A percentile compares a stretch with the other conserved stretches of the same genome.
Conservation (phyloP, 1,284 basidiomycete species). For the Apiotrichum sp. region DNA sequence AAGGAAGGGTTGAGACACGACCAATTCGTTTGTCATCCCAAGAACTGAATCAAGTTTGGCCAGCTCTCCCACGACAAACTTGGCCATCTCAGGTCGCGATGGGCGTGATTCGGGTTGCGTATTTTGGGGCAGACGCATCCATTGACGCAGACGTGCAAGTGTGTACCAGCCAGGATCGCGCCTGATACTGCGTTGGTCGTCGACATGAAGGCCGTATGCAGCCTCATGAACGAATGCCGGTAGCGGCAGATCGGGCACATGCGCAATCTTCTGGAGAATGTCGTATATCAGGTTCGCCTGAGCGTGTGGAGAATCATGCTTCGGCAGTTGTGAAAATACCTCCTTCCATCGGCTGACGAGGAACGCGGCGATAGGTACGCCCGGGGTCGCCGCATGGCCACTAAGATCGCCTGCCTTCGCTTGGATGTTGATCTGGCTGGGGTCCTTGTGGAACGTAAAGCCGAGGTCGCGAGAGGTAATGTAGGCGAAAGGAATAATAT, state of each 20-base stretch:
- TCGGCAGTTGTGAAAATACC: slow-evolving; percentile 3
- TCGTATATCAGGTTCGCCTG: slow-evolving; percentile 20
- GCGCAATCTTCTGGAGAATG: slow-evolving; percentile 17
- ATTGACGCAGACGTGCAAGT: slow-evolving; percentile 36
- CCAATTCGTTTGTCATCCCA: slow-evolving; percentile 21
- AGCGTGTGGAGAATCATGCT: background rate
- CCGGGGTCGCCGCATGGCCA: slow-evolving; percentile 16
- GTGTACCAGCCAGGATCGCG: slow-evolving; percentile 37
- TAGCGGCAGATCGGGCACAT: slow-evolving; percentile 9
- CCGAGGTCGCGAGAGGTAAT: background rate
- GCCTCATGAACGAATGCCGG: slow-evolving; percentile 33
- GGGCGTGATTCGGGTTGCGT: background rate
- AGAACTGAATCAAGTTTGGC: slow-evolving; percentile 21
- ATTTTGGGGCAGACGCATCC: slow-evolving; percentile 13
- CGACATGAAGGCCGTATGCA: slow-evolving; percentile 37
- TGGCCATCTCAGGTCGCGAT: slow-evolving; percentile 13
- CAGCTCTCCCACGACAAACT: slow-evolving; percentile 19
- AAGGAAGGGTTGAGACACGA: slow-evolving; percentile 29
- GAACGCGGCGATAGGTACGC: slow-evolving; percentile 11
- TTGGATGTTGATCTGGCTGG: slow-evolving; percentile 1
- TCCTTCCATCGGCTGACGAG: slow-evolving; percentile 17
- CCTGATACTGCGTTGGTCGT: slow-evolving; percentile 34
- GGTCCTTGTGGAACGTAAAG: slow-evolving; percentile 2
- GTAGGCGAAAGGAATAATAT: slow-evolving; percentile 3
- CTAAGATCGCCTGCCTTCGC: slow-evolving; percentile 7